Conservation (phyloP, 805 yeast genomes). For the Lipomyces chichibuensis region DNA sequence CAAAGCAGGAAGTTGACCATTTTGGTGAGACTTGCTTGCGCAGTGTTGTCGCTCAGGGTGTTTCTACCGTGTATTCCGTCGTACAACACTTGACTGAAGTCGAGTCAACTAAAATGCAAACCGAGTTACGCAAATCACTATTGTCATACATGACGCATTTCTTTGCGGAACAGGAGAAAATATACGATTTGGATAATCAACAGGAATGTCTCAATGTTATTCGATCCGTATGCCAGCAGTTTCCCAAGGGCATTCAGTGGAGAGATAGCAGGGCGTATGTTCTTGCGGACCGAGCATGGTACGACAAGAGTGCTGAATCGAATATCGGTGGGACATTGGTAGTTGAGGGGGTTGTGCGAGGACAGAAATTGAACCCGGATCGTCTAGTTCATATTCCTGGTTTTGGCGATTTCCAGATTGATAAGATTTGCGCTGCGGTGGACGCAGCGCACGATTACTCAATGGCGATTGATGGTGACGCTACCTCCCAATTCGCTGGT, state of each 20-base stretch:
- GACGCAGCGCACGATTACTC: constrained; percentile 43
- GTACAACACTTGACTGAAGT: constrained; percentile 70
- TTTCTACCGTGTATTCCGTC: constrained; percentile 77
- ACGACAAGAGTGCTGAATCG: constrained; percentile 46
- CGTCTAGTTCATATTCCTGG: constrained; percentile 85
- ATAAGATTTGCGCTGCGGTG: constrained; percentile 55
- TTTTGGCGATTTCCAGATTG: constrained; percentile 82
- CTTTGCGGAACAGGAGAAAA: constrained; percentile 77
- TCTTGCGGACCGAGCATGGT: constrained; percentile 66
- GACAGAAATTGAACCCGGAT: constrained; percentile 67
- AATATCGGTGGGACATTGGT: constrained; percentile 22
- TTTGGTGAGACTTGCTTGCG: constrained; percentile 89
- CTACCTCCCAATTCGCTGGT: constrained; percentile 4
- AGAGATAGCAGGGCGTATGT: constrained; percentile 90
- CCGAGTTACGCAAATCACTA: constrained; percentile 66
- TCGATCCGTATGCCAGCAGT: constrained; percentile 78
- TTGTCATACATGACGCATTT: constrained; percentile 70
- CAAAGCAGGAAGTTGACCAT: constrained; percentile 77
- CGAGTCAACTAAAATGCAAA: constrained; percentile 74
- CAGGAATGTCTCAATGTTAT: constrained; percentile 75
- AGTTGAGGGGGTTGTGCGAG: constrained; percentile 85
- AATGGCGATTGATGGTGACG: constrained; percentile 41
- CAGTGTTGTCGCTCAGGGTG: constrained; percentile 89
- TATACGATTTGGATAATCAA: constrained; percentile 67
- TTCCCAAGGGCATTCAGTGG: constrained; percentile 86